These are phyloP conservation scores for Nemania sp. DNA, from an alignment of 2,329 filamentous ascomycete species.

Conservation along the genomic window DNA sequence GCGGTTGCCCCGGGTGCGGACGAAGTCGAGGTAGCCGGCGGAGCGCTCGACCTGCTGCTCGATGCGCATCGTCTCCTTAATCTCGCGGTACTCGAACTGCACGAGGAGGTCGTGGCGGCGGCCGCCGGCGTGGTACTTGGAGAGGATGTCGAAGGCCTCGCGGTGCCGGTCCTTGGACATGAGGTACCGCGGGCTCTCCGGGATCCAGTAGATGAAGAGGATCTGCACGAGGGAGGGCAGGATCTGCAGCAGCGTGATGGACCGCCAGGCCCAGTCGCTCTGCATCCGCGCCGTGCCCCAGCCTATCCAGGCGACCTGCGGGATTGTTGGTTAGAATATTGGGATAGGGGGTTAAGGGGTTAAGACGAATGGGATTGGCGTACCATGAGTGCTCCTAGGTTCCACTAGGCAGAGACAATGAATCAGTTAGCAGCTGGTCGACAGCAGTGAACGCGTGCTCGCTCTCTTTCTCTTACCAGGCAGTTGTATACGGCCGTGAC, in stretches of 20 bases:
- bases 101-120: constrained; percentile 63
- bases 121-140: constrained; percentile 67
- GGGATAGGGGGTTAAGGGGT: too few species aligned
- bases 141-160: constrained; percentile 64
- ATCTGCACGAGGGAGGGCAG: constrained; percentile 66
- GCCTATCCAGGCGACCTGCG: constrained; percentile 60
- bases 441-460: not conserved
- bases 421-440: not conserved
- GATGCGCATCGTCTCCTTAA: constrained; percentile 64
- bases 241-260: constrained; percentile 67
- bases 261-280: constrained; percentile 69
- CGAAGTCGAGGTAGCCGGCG: constrained; percentile 63
- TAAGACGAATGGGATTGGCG: not conserved
- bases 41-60: constrained; percentile 56
- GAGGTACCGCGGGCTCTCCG: constrained; percentile 69
- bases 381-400: constrained; percentile 56
- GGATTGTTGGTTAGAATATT: not conserved
- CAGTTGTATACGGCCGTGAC: constrained; percentile 71
- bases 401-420: constrained; percentile 53
- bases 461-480: constrained; percentile 40
- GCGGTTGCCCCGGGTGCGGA: constrained; percentile 66
- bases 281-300: constrained; percentile 64
- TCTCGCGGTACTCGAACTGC: constrained; percentile 69
- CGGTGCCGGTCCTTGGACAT: constrained; percentile 66
- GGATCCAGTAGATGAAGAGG: constrained; percentile 68